Evolutionary conservation across 495 filamentous ascomycete genomes (phyloP), one percentile per base, ranked within the genome.

Genomic region (Clavariopsis aquatica): DNA sequence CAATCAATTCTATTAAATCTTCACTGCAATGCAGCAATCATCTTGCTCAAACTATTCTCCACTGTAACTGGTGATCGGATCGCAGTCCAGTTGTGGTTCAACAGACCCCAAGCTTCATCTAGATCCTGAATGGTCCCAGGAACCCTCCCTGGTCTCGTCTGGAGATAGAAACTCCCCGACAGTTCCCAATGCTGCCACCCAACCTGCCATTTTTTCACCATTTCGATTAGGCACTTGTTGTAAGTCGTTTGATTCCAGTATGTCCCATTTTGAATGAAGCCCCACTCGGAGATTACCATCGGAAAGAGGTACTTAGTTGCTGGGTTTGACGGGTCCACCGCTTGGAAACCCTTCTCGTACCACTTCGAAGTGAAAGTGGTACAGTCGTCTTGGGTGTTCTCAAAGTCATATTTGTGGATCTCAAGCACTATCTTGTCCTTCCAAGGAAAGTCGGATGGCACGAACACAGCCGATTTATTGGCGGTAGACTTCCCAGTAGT

Each of bases 161-260:
- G 61, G 23, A 64, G 46, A 47, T 82, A 82, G 47, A 81, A 83
- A 47, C 74, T 78, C 23, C 80, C 81, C 69, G 78, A 77, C 46
- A 83, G 49, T 8, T 78, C 76, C 81, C 81, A 83, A 0, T 81
- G 68, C 8, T 77, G 73, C 78, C 79, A 83, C 55, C 81, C 80
- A 57, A 75, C 76, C 52, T 82, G 78, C 57, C 80, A 81, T 43
- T 73, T 67, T 12, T 74, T 36, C 69, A 83, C 71, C 38, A 81
- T 82, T 7, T 69, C 73, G 6, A 75, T 69, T 58, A 82, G 54
- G 57, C 80, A 83, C 47, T 72, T 59, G 72, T 61, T 80, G 80
- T 17, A 62, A 53, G 62, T 75, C 67, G 47, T 79, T 77, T 55
- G 72, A 64, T 58, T 75, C 72, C 28, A 68, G 66, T 24, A 73